Base-by-base conservation (phyloP, 768 basidiomycete species). In the Coprinopsis marcescibilis region DNA sequence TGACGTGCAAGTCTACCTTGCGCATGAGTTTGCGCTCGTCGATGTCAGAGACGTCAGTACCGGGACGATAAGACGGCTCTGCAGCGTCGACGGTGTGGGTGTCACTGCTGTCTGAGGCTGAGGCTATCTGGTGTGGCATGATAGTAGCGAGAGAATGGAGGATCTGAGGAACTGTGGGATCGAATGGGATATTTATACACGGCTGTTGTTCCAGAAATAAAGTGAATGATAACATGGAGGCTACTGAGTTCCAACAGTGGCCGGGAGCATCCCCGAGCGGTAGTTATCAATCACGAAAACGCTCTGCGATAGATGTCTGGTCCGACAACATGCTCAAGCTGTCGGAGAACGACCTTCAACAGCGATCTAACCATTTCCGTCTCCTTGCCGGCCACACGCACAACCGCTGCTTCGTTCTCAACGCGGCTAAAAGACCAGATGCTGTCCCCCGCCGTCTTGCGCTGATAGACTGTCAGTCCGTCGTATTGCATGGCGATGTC, bases 361-460 rank as follows among this genome's bases (percentile, higher is more conserved):
- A 88, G 94, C 13, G 57, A 53, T 60, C 76, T 81, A 14, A 90
- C 86, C 30, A 68, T 67, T 65, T 94, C 89, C 29, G 87, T 82
- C 57, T 89, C 86, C 55, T 66, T 70, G 14, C 80, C 92, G 7
- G 88, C 89, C 10, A 81, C 75, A 54, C 91, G 76, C 45, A 95
- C 62, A 24, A 96, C 66, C 7, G 77, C 72, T 20, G 78, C 76
- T 49, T 58, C 60, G 26, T 68, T 19, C 33, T 60, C 56, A 36
- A 90, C 64, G 11, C 70, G 60, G 57, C 87, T 92, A 54, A 88
- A 67, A 15, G 85, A 89, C 94, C 95, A 97, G 24, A 94, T 60
- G 52, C 93, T 64, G 15, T 72, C 70, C n/a, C 72, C 69, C 1
- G 89, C 86, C 2, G 58, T 61, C 57, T 59, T 77, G 65, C 75